Conservation (phyloP, 225 moss, liverwort and hornwort species). For the Bryoerythrophyllum caledonicum region DNA sequence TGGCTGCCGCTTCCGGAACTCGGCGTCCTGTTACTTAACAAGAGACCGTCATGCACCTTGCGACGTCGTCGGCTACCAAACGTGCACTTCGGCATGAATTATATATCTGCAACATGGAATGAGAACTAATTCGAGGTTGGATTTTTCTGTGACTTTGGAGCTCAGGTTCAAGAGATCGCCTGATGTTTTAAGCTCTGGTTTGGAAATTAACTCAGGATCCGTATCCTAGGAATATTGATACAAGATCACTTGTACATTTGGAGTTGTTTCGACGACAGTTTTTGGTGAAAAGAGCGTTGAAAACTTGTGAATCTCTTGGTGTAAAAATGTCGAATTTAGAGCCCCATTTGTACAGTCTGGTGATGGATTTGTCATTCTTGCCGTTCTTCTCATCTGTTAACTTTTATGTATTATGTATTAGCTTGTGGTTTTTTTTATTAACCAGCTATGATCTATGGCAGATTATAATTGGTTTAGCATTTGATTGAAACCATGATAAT, state of each 20-base stretch:
- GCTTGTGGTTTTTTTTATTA: no score
- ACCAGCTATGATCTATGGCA: no score
- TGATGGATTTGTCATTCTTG: no score
- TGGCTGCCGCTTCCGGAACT: background rate
- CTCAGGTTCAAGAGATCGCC: background rate
- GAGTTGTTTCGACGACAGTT: no score
- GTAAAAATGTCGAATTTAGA: no score
- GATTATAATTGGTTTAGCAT: no score
- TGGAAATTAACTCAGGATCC: background rate
- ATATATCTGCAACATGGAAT: conserved; percentile 45
- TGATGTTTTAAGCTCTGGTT: background rate
- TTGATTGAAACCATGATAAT: no score
- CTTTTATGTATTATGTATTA: no score
- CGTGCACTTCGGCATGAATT: conserved; percentile 68
- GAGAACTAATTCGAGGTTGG: background rate
- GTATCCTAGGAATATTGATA: background rate
- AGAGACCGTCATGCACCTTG: background rate
- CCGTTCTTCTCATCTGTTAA: no score
- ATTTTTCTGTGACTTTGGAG: background rate
- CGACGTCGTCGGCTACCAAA: background rate
- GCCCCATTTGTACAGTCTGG: no score
- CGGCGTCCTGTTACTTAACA: background rate
- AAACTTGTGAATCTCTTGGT: no score
- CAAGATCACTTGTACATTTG: background rate
- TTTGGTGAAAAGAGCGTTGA: no score